Percentiles rank a stretch among this genome's conserved stretches.
Evolutionary conservation across 2,329 filamentous ascomycete species (phyloP).

Genomic region (Pseudopithomyces maydicus): DNA sequence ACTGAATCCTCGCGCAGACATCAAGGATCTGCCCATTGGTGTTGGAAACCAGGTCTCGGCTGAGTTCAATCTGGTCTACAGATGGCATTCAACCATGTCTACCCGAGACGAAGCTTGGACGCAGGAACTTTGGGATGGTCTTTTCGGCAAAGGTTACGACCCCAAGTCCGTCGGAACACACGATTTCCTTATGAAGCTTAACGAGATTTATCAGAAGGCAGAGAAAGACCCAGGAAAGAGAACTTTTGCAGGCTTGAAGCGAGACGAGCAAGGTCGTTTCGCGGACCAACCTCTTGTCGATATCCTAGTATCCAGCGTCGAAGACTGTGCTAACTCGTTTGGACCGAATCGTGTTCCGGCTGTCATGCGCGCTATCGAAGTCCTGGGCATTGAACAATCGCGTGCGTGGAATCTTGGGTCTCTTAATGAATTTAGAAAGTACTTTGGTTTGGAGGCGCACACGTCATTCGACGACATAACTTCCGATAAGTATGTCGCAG

Average conservation of each 20-base stretch:
- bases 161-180: constrained; percentile 59
- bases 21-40: constrained; percentile 68
- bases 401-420: constrained; percentile 78
- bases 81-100: constrained; percentile 82
- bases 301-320: constrained; percentile 70
- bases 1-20: constrained; percentile 75
- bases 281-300: constrained; percentile 76
- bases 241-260: constrained; percentile 68
- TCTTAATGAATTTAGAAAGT: constrained; percentile 83
- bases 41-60: constrained; percentile 83
- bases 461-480: constrained; percentile 84
- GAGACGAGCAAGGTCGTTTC: constrained; percentile 70
- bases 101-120: constrained; percentile 82
- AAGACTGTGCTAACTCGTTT: constrained; percentile 71
- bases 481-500: constrained; percentile 71
- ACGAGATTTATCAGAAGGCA: constrained; percentile 65
- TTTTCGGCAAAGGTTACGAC: constrained; percentile 55
- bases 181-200: constrained; percentile 67
- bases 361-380: constrained; percentile 75
- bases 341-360: constrained; percentile 72
- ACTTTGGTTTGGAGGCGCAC: constrained; percentile 78
- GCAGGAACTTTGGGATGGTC: constrained; percentile 55
- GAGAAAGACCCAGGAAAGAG: constrained; percentile 71
- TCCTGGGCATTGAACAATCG: constrained; percentile 78
- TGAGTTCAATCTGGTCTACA: constrained; percentile 87